These are phyloP conservation scores for Gastrolobium bilobum DNA, from an alignment of 306 rosid genomes.

Conservation along the genomic window DNA sequence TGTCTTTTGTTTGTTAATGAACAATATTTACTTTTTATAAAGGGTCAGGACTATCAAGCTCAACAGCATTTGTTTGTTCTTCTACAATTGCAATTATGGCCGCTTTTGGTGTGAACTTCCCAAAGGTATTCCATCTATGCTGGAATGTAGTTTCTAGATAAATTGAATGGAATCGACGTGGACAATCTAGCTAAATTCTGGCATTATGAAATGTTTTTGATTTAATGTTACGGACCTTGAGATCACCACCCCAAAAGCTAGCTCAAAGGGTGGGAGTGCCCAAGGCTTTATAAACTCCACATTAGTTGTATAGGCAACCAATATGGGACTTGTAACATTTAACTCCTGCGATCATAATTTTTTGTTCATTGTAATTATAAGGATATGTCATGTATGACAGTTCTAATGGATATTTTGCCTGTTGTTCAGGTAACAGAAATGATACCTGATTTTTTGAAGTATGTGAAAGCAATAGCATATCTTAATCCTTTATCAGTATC, in stretches of 20 bases:
- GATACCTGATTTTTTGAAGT: not conserved
- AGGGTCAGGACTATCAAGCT: slow-evolving; percentile 94
- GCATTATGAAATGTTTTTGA: not conserved
- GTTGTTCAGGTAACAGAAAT: not conserved
- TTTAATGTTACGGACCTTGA: no score
- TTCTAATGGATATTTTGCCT: not conserved
- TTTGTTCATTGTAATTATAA: not conserved
- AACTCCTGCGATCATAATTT: not conserved
- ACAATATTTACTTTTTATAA: not conserved
- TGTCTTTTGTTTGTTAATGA: slow-evolving; percentile 12
- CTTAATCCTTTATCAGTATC: not conserved
- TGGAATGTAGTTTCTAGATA: not conserved
- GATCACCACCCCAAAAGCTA: no score
- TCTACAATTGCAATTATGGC: slow-evolving; percentile 82
- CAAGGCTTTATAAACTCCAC: no score
- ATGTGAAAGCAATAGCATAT: not conserved
- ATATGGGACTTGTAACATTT: no score
- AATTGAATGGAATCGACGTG: slow-evolving; percentile 9
- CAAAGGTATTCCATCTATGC: slow-evolving; percentile 62
- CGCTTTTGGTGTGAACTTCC: slow-evolving; percentile 68
- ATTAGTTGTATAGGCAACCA: no score
- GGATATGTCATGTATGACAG: not conserved
- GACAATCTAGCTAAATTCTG: not conserved
- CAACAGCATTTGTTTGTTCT: slow-evolving; percentile 90
- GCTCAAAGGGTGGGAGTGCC: no score